Percentiles rank a stretch among this genome's conserved stretches.
Conservation (phyloP, 1,139 yeast genomes). For the Wickerhamomyces sp. region DNA sequence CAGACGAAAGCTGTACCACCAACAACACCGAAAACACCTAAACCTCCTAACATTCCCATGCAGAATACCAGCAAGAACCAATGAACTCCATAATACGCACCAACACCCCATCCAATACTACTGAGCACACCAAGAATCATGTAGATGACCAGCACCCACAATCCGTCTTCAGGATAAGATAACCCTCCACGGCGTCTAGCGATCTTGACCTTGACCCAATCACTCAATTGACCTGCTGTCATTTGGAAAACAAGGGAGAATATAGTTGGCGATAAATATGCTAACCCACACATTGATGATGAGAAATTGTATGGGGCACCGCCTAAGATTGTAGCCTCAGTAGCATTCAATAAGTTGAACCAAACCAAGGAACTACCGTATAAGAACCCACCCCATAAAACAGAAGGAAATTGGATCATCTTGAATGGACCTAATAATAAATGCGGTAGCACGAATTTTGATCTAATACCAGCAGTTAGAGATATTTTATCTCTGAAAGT, state of each 20-base stretch:
- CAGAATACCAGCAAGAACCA: slow-evolving; percentile 56
- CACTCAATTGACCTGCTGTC: slow-evolving; percentile 34
- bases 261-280: slow-evolving; percentile 39
- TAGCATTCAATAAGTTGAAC: slow-evolving; percentile 48
- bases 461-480: slow-evolving; percentile 29
- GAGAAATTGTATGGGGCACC: slow-evolving; percentile 40
- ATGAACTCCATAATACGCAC: slow-evolving; percentile 35
- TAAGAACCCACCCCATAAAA: slow-evolving; percentile 56
- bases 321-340: slow-evolving; percentile 37
- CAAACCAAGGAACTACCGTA: slow-evolving; percentile 61
- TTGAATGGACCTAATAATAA: slow-evolving; percentile 38
- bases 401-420: slow-evolving; percentile 47
- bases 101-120: slow-evolving; percentile 39
- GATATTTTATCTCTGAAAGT: slow-evolving; percentile 33
- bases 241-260: slow-evolving; percentile 31
- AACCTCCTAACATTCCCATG: slow-evolving; percentile 48
- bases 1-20: slow-evolving; percentile 49
- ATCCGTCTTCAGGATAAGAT: slow-evolving; percentile 39
- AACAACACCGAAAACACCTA: slow-evolving; percentile 45
- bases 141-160: slow-evolving; percentile 33
- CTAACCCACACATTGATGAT: slow-evolving; percentile 37
- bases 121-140: slow-evolving; percentile 35
- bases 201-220: slow-evolving; percentile 32
- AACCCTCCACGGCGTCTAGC: slow-evolving; percentile 35
- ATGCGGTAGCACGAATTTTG: slow-evolving; percentile 29